Conservation (phyloP, 768 basidiomycete genomes). For the Serendipita sp. region DNA sequence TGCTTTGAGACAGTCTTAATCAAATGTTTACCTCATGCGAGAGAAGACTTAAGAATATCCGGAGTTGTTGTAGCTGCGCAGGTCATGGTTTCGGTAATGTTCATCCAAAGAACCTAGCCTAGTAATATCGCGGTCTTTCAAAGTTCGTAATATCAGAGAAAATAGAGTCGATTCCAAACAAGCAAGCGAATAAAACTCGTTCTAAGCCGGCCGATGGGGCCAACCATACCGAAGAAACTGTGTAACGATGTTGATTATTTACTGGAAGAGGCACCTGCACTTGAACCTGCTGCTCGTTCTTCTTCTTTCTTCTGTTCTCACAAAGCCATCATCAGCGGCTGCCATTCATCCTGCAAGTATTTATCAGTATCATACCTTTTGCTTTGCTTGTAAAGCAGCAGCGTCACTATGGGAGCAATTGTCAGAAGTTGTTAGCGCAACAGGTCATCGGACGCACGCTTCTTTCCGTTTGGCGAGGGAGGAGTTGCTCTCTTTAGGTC, state of each 20-base stretch:
- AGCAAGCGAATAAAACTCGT: too few species aligned
- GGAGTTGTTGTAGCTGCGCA: too few species aligned
- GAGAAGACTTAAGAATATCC: too few species aligned
- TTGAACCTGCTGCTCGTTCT: neutral
- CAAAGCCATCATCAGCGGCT: neutral
- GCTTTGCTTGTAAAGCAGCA: constrained; percentile 55
- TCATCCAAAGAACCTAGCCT: too few species aligned
- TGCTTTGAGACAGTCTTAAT: constrained; percentile 27
- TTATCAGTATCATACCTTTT: constrained; percentile 36
- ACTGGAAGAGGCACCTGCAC: neutral
- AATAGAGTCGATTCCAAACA: too few species aligned
- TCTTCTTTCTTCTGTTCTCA: neutral
- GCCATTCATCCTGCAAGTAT: neutral
- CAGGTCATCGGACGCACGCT: constrained; percentile 32
- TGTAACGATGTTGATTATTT: too few species aligned
- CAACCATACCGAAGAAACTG: too few species aligned
- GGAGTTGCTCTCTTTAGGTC: constrained; percentile 54
- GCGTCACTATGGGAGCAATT: constrained; percentile 41
- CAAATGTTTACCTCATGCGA: too few species aligned
- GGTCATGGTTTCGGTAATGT: too few species aligned
- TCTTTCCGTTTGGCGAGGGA: constrained; percentile 55
- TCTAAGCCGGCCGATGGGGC: too few species aligned
- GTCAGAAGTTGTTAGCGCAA: constrained; percentile 12
- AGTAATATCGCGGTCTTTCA: too few species aligned
- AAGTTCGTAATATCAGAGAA: too few species aligned